These are phyloP conservation scores for Aethionema arabicum DNA, from an alignment of 345 rosid species.

Conservation along the genomic window DNA sequence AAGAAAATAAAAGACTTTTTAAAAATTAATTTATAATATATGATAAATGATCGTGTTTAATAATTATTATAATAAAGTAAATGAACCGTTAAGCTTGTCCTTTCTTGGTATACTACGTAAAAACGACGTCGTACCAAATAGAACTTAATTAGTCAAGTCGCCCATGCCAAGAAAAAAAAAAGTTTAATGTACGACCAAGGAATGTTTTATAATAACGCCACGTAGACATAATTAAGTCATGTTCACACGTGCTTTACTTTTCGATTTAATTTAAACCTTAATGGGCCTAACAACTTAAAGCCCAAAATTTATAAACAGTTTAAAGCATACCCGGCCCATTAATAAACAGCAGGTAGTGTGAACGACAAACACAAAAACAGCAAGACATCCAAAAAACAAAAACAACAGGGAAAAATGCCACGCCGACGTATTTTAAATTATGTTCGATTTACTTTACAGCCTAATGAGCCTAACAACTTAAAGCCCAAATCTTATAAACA, in stretches of 20 bases:
- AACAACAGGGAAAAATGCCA: too few relatives aligned
- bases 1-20: too few relatives aligned
- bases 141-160: constrained; percentile 24
- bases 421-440: too few relatives aligned
- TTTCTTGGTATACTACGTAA: constrained; percentile 11
- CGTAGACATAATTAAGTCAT: constrained; percentile 1
- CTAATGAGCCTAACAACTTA: too few relatives aligned
- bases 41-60: constrained; percentile 4
- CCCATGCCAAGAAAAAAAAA: constrained; percentile 21
- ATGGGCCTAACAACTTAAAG: constrained; percentile 5
- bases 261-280: background rate
- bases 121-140: constrained; percentile 27
- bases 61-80: background rate
- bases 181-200: background rate
- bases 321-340: too few relatives aligned
- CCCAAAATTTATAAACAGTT: background rate
- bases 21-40: too few relatives aligned
- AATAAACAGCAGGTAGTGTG: too few relatives aligned
- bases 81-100: constrained; percentile 27
- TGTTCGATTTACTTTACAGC: too few relatives aligned
- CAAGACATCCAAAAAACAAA: too few relatives aligned
- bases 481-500: too few relatives aligned
- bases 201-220: constrained; percentile 15
- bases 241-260: constrained; percentile 13
- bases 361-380: too few relatives aligned